Base-by-base conservation (phyloP, 352 stramenopile genomes). In the Phytophthora macrochlamydospora region DNA sequence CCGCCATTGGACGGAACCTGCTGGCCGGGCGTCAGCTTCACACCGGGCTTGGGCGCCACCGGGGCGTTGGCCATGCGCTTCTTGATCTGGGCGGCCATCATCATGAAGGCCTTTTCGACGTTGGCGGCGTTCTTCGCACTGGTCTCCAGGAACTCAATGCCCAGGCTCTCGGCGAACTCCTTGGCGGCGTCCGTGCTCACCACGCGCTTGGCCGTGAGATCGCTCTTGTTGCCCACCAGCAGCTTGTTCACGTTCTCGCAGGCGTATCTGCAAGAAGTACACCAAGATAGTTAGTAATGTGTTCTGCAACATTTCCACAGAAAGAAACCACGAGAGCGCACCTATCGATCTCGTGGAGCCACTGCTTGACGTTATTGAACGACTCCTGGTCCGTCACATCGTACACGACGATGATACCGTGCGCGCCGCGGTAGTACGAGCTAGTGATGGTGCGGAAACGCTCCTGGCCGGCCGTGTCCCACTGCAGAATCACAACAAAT, bases 331-430 rank as follows among this genome's bases (percentile, higher is more conserved):
- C 18, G 18, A 24, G 18, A 8, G 69, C 71, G 53, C 54, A 92
- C 82, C 84, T 81, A 78, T 93, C 83, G 51, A 93, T 92, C 61
- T 98, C 95, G 66, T 98, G 97, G 31, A 99, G 85, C 97, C 97
- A 99, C 73, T 99, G 95, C 82, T 98, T 99, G 29, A 99, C 96
- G 69, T 99, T 97, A 76, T 99, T 95, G 83, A 99, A 99, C 5
- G 93, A 98, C 73, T 98, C 95, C 44, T 94, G 85, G 81, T 99
- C 96, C 56, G 98, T 99, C 43, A 99, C 96, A 69, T 99, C 98
- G 78, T 99, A 99, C 64, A 99, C 97, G 12, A 99, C 90, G 62
- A 99, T 99, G 79, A 99, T 99, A 46, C 98, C 98, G 75, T 99
- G 95, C 14, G 98, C 98, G 65, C 97, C 97, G 65, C 98, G 93